Conservation (phyloP, 139 green algal species). For the Spirogloea muscicola region DNA sequence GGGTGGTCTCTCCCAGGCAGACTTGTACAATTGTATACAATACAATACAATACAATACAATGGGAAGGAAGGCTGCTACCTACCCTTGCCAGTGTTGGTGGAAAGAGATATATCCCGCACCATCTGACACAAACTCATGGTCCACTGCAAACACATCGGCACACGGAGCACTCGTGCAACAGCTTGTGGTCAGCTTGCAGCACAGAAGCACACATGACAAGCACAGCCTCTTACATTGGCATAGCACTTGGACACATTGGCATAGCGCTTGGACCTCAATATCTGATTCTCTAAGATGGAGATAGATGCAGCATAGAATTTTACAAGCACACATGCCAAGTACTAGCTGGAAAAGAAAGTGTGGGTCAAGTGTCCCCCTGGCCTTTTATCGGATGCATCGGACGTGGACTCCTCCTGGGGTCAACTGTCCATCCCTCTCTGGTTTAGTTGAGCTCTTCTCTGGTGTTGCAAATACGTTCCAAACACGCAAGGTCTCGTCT, state of each 20-base stretch:
- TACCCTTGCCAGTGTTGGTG: too few species aligned
- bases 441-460: background rate
- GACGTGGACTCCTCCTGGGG: constrained; percentile 47
- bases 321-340: background rate
- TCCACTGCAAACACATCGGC: background rate
- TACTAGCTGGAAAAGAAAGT: background rate
- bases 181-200: background rate
- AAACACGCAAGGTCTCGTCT: background rate
- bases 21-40: background rate
- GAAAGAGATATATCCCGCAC: background rate
- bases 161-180: background rate
- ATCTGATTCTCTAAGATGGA: background rate
- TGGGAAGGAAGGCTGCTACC: too few species aligned
- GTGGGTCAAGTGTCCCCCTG: background rate
- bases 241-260: too few species aligned
- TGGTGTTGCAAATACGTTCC: background rate
- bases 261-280: background rate
- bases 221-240: background rate
- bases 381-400: background rate
- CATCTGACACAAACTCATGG: background rate
- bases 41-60: background rate
- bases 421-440: background rate
- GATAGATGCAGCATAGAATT: background rate
- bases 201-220: background rate
- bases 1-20: background rate